Conservation (phyloP, 176 grass and related monocot genomes). For the Oryza longistaminata region DNA sequence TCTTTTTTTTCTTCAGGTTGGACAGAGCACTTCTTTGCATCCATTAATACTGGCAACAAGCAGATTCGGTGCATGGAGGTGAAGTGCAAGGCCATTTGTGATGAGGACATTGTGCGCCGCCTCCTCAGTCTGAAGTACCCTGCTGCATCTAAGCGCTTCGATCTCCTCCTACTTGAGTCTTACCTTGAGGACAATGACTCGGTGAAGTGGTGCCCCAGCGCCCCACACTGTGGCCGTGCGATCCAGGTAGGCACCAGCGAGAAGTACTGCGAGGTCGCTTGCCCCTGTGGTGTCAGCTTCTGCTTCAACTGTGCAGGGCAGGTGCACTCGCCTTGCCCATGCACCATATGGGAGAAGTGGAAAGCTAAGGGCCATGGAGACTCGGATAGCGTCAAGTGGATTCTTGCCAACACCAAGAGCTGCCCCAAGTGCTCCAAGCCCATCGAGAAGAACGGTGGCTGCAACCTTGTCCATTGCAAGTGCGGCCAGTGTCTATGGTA, state of each 20-base stretch:
- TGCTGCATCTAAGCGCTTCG: slow-evolving; percentile 42
- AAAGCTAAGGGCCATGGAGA: slow-evolving; percentile 11
- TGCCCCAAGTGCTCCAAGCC: slow-evolving; percentile 67
- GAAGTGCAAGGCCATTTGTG: slow-evolving; percentile 51
- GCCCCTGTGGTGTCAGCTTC: slow-evolving; percentile 52
- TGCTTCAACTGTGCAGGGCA: slow-evolving; percentile 53
- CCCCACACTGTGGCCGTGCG: slow-evolving; percentile 52
- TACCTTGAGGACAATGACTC: slow-evolving; percentile 61
- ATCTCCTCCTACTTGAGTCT: slow-evolving; percentile 50
- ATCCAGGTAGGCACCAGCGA: slow-evolving; percentile 38
- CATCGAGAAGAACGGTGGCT: slow-evolving; percentile 46
- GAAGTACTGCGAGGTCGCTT: slow-evolving; percentile 46
- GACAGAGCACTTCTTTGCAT: slow-evolving; percentile 49
- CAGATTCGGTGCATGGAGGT: slow-evolving; percentile 59
- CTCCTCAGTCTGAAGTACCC: slow-evolving; percentile 47
- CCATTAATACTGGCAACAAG: slow-evolving; percentile 39
- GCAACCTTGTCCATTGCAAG: slow-evolving; percentile 45
- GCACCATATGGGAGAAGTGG: slow-evolving; percentile 57
- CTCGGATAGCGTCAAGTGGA: slow-evolving; percentile 56
- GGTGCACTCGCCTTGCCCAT: slow-evolving; percentile 58
- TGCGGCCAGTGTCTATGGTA: slow-evolving; percentile 50
- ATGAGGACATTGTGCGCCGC: slow-evolving; percentile 34
- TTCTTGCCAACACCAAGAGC: slow-evolving; percentile 50
- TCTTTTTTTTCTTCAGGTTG: slow-evolving; percentile 40
- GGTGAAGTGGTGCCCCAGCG: slow-evolving; percentile 61